A percentile compares a stretch with the other conserved stretches of the same genome.
Conservation (phyloP, 2,329 filamentous ascomycete genomes). For the Talaromyces verruculosus region DNA sequence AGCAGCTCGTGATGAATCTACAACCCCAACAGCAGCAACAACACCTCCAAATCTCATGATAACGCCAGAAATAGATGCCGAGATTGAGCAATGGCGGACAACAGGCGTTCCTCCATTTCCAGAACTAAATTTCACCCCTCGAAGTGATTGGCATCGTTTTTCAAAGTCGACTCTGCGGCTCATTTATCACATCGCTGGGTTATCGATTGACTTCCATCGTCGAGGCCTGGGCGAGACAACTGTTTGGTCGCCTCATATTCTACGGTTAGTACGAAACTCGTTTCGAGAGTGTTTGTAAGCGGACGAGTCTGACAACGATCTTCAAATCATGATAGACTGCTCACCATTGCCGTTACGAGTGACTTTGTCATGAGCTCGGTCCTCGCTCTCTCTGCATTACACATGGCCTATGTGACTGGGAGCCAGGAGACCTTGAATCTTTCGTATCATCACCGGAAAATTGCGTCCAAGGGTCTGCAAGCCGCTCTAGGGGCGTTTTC, state of each 20-base stretch:
- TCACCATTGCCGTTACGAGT: conserved; percentile 77
- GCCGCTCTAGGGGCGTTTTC: conserved; percentile 84
- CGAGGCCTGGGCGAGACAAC: conserved; percentile 81
- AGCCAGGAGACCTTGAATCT: conserved; percentile 83
- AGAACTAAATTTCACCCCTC: conserved; percentile 72
- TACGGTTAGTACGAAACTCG: conserved; percentile 63
- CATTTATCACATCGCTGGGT: conserved; percentile 84
- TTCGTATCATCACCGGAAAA: conserved; percentile 82
- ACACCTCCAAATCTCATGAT: conserved; percentile 69
- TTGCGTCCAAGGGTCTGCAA: conserved; percentile 82
- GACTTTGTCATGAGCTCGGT: conserved; percentile 92
- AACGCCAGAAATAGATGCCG: conserved; percentile 79
- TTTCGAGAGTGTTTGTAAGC: background rate
- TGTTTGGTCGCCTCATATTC: conserved; percentile 89
- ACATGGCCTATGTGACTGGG: conserved; percentile 84
- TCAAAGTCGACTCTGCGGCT: conserved; percentile 78
- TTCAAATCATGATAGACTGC: conserved; percentile 57
- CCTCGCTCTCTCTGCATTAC: conserved; percentile 89
- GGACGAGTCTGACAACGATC: background rate
- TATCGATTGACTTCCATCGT: conserved; percentile 77
- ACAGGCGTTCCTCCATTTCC: conserved; percentile 85
- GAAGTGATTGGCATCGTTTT: conserved; percentile 70
- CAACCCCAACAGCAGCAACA: conserved; percentile 42
- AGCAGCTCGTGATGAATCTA: conserved; percentile 56
- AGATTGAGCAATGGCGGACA: conserved; percentile 78